phyloP scores from a whole-genome alignment of 2,329 filamentous ascomycete species.

The Ilyonectria sp. region DNA sequence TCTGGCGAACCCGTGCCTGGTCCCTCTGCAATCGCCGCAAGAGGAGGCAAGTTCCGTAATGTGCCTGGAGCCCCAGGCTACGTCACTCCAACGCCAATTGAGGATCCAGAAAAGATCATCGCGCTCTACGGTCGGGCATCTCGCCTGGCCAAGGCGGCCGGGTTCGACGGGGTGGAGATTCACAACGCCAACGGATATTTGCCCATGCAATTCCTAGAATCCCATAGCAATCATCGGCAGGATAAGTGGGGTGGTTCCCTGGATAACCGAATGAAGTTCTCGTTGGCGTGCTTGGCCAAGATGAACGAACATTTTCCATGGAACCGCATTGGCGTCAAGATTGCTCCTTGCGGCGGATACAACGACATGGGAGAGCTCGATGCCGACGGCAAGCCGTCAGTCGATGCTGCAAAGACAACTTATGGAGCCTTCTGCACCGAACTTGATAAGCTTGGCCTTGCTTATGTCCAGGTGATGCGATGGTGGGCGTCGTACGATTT shows the following conservation, averaged over 20 bases:
- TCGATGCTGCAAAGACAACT: constrained; percentile 6
- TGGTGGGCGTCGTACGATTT: constrained; percentile 28
- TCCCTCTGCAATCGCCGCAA: constrained; percentile 10
- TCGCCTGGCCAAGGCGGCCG: constrained; percentile 68
- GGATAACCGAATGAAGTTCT: constrained; percentile 64
- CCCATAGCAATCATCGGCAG: constrained; percentile 62
- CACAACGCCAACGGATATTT: constrained; percentile 72
- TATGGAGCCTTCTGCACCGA: constrained; percentile 14
- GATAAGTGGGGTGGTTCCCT: constrained; percentile 66
- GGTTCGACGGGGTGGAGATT: constrained; percentile 78
- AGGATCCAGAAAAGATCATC: constrained; percentile 6
- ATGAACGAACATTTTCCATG: constrained; percentile 18
- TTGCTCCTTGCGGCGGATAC: constrained; percentile 18
- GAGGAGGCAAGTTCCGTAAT: constrained; percentile 21
- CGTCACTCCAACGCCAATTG: constrained; percentile 6
- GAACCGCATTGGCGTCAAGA: constrained; percentile 16
- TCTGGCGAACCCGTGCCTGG: constrained; percentile 14
- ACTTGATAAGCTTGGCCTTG: constrained; percentile 33
- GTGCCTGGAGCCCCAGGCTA: constrained; percentile 19
- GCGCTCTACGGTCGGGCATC: constrained; percentile 13
- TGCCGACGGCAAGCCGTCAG: constrained; percentile 2
- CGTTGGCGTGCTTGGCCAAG: constrained; percentile 36
- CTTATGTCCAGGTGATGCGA: constrained; percentile 45
- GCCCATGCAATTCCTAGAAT: constrained; percentile 60
- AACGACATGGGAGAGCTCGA: constrained; percentile 22